Conservation (phyloP, 164 flowering plant genomes). For the Magnolia kwangsiensis region DNA sequence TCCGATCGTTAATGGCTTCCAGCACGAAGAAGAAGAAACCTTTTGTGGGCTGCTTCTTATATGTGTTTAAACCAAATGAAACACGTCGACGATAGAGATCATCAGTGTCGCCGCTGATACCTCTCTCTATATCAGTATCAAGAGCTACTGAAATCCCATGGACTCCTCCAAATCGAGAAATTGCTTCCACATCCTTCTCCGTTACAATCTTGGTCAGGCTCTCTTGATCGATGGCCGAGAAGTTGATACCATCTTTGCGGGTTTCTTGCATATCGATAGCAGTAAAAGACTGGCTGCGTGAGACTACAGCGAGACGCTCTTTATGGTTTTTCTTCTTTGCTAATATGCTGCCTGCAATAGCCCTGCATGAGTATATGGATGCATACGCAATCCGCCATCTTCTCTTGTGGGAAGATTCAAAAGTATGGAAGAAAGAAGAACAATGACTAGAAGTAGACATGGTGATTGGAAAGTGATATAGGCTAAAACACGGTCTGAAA, state of each 20-base stretch:
- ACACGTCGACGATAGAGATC: slow-evolving; percentile 25
- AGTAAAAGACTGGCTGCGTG: slow-evolving; percentile 2
- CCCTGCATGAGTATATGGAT: background rate
- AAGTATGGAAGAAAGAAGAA: background rate
- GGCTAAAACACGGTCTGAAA: no score
- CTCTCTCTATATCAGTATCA: slow-evolving; percentile 32
- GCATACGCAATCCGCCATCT: background rate
- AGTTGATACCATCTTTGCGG: background rate
- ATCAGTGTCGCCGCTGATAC: slow-evolving; percentile 32
- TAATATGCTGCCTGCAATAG: slow-evolving; percentile 23
- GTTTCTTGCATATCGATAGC: slow-evolving; percentile 6
- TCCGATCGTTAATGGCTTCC: slow-evolving; percentile 44
- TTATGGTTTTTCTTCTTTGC: slow-evolving; percentile 1
- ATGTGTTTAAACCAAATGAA: slow-evolving; percentile 43
- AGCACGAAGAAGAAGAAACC: slow-evolving; percentile 29
- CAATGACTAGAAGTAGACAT: background rate
- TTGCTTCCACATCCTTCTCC: slow-evolving; percentile 24
- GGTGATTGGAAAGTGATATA: background rate
- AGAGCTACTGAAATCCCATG: slow-evolving; percentile 35
- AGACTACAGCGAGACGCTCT: background rate
- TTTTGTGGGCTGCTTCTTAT: slow-evolving; percentile 27
- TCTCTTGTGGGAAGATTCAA: background rate
- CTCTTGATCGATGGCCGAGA: slow-evolving; percentile 10
- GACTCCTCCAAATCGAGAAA: slow-evolving; percentile 35
- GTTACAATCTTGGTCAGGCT: slow-evolving; percentile 30